phyloP scores from a whole-genome alignment of 2,329 filamentous ascomycete species.

The Trichoderma polysporum region DNA sequence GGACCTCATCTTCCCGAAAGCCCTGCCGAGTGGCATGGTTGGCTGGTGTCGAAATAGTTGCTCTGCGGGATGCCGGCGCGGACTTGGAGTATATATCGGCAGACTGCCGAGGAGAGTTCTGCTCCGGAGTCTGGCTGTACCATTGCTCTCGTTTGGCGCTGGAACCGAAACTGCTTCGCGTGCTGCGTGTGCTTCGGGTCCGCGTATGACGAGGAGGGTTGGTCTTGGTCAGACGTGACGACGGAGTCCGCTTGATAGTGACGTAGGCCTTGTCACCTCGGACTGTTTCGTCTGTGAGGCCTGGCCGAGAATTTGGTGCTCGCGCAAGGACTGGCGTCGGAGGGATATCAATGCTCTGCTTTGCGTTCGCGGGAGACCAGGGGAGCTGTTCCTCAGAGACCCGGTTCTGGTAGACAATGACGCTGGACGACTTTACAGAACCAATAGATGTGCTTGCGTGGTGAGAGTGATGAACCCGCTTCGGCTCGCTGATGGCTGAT shows the following conservation, averaged over 20 bases:
- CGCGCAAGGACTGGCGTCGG: constrained; percentile 54
- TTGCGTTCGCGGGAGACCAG: constrained; percentile 35
- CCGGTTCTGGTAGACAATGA: constrained; percentile 53
- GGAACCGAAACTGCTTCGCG: constrained; percentile 46
- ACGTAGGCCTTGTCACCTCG: constrained; percentile 62
- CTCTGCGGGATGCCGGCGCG: constrained; percentile 24
- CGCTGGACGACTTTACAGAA: constrained; percentile 49
- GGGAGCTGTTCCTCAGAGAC: constrained; percentile 34
- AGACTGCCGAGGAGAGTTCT: constrained; percentile 34
- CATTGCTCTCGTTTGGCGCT: constrained; percentile 44
- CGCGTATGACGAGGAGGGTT: constrained; percentile 38
- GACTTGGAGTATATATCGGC: constrained; percentile 32
- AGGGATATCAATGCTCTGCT: constrained; percentile 47
- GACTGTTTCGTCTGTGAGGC: constrained; percentile 60
- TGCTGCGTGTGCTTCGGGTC: constrained; percentile 37
- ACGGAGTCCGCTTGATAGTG: constrained; percentile 51
- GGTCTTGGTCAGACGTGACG: constrained; percentile 51
- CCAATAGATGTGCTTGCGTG: constrained; percentile 33
- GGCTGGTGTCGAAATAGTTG: constrained; percentile 41
- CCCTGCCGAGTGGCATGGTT: constrained; percentile 40
- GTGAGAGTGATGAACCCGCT: constrained; percentile 28
- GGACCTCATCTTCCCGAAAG: constrained; percentile 48
- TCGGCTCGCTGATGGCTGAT: not conserved
- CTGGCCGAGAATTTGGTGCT: constrained; percentile 61
- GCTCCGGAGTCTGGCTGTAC: constrained; percentile 39